phyloP scores from a whole-genome alignment of 306 rosid genomes.

The Trifolium subterraneum region DNA sequence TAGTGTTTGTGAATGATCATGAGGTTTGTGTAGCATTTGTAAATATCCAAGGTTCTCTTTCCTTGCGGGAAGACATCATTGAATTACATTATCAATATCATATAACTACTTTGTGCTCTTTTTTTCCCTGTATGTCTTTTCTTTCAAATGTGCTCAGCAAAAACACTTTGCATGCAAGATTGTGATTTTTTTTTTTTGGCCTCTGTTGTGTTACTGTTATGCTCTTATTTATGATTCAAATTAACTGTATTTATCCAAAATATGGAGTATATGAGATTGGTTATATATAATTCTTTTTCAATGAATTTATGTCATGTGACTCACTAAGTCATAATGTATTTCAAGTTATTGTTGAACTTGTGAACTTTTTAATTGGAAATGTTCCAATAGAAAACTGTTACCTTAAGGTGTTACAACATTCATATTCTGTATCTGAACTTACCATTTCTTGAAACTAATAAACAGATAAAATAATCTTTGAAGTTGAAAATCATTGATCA shows the following conservation, averaged over 20 bases:
- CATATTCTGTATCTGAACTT: too few relatives aligned
- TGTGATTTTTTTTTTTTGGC: constrained; percentile 36
- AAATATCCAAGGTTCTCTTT: constrained; percentile 55
- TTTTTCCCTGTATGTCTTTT: not conserved
- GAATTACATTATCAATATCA: constrained; percentile 28
- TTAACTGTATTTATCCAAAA: constrained; percentile 44
- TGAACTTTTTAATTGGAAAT: too few relatives aligned
- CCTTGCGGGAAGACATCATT: constrained; percentile 28
- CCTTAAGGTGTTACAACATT: too few relatives aligned
- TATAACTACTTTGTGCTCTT: constrained; percentile 28
- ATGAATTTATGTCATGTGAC: constrained; percentile 32
- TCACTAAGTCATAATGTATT: too few relatives aligned
- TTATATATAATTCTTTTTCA: constrained; percentile 45
- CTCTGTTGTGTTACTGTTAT: constrained; percentile 36
- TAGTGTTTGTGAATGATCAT: constrained; percentile 43
- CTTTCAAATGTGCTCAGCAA: constrained; percentile 38
- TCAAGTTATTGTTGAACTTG: too few relatives aligned
- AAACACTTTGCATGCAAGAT: constrained; percentile 36
- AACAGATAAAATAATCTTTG: too few relatives aligned
- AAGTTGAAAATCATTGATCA: too few relatives aligned
- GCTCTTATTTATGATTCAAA: constrained; percentile 42
- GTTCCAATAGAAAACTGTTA: too few relatives aligned
- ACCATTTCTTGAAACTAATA: too few relatives aligned
- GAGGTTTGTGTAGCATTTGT: constrained; percentile 59
- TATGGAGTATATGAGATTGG: constrained; percentile 35